Base-by-base conservation (phyloP, 2,329 filamentous ascomycete genomes). In the Sarocladiaceae sp. region DNA sequence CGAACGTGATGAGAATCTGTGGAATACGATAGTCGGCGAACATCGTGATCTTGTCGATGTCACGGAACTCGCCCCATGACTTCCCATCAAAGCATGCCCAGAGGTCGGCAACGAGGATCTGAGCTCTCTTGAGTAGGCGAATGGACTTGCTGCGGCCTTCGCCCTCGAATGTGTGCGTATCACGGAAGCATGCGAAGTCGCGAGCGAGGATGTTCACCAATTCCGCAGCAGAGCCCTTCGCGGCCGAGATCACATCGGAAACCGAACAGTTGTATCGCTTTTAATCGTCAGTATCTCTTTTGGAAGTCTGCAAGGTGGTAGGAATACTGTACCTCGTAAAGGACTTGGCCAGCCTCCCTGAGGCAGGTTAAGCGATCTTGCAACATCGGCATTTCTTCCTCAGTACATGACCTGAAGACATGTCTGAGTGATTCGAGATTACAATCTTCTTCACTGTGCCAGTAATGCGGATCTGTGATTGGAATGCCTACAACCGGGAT, bases 21-120 rank as follows among this genome's bases (percentile, higher is more conserved):
- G 95, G 95, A 51, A 99, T 87, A 39, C 94, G 87, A 66, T 99
- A 99, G 72, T 99, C 94, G 64, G 94, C 92, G 74, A 99, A 99
- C 86, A 97, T 97, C 55, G 94, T 99, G 62, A 99, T 87, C 66
- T 91, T 90, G 71, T 94, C 87, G 60, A 99, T 96, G 65, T 99
- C 94, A 53, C 83, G 66, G 68, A 99, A 99, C 25, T 79, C 75
- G 28, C 94, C 95, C 62, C 86, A 92, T 23, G 80, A 77, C 58
- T 86, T 76, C 42, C 90, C 91, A 51, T 93, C 83, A 66, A 97
- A 97, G 57, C 91, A 95, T 4, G 94, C 95, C 95, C 95, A 99
- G 1, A 97, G 67, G 67, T 99, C 94, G 20, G 95, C 95, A 2
- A 96, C 92, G 18, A 97, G 80, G 55, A 99, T 99, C 69, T 99